phyloP scores from a whole-genome alignment of 2,329 filamentous ascomycete species.

The Xylariaceae sp. region DNA sequence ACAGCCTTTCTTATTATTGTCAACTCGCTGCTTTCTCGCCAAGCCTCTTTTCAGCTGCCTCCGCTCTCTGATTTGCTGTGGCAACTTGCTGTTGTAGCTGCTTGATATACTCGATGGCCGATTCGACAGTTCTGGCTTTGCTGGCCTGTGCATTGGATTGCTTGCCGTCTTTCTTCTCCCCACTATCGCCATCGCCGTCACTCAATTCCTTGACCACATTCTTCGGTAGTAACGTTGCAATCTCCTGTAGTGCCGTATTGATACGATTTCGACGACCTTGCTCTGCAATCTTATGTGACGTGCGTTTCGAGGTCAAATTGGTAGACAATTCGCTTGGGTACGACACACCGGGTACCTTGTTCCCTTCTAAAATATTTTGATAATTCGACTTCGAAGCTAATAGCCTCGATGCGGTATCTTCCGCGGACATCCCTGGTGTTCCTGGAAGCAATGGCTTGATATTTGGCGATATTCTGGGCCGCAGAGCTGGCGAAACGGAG shows the following conservation, averaged over 20 bases:
- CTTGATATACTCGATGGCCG: conserved; percentile 94
- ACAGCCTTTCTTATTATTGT: conserved; percentile 6
- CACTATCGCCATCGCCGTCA: conserved; percentile 50
- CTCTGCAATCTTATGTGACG: conserved; percentile 96
- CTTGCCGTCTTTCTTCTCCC: conserved; percentile 47
- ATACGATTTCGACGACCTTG: conserved; percentile 94
- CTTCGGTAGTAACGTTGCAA: conserved; percentile 80
- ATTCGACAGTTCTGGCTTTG: conserved; percentile 97
- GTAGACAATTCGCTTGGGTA: conserved; percentile 91
- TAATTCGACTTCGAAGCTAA: conserved; percentile 97
- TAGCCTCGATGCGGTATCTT: conserved; percentile 69
- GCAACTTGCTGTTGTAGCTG: conserved; percentile 74
- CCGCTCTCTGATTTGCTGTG: conserved; percentile 65
- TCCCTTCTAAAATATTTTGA: conserved; percentile 94
- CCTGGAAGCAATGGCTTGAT: conserved; percentile 88
- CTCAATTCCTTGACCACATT: conserved; percentile 48
- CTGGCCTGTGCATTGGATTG: conserved; percentile 67
- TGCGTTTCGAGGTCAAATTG: conserved; percentile 93
- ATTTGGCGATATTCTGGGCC: conserved; percentile 88
- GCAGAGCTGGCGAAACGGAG: conserved; percentile 80
- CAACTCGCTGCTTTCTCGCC: conserved; percentile 24
- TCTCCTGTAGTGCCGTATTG: conserved; percentile 89
- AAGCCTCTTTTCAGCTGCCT: conserved; percentile 67
- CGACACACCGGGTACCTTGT: conserved; percentile 82
- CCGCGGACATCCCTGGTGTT: conserved; percentile 52